Evolutionary conservation across 371 early-diverging fungal genomes (phyloP).

Genomic region (Rhizopus sp.): DNA sequence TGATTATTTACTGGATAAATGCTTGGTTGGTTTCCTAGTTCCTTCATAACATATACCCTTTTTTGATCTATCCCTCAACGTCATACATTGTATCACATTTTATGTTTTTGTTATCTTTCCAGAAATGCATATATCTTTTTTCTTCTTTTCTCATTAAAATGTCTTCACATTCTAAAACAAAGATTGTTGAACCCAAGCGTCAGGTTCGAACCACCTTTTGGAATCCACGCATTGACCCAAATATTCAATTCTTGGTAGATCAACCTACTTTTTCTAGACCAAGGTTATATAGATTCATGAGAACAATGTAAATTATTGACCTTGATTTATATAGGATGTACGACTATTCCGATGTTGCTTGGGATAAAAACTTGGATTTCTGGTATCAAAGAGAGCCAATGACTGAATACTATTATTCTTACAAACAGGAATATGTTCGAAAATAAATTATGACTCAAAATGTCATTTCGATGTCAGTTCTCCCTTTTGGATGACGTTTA

Average conservation of each 20-base stretch:
- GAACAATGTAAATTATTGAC: neutral
- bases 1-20: constrained; percentile 82
- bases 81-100: too few species aligned
- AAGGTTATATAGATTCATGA: constrained; percentile 12
- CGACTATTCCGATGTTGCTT: constrained; percentile 24
- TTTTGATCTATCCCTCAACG: neutral
- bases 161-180: constrained; percentile 14
- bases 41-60: constrained; percentile 26
- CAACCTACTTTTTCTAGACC: constrained; percentile 18
- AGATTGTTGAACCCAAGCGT: constrained; percentile 1
- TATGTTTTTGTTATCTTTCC: constrained; percentile 1
- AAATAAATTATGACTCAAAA: constrained; percentile 7
- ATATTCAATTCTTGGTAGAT: constrained; percentile 3
- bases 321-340: constrained; percentile 2
- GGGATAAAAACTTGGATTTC: constrained; percentile 17
- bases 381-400: constrained; percentile 27
- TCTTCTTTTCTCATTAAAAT: constrained; percentile 2
- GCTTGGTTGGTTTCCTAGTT: constrained; percentile 81
- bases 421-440: neutral
- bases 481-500: too few species aligned
- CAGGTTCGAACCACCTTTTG: constrained; percentile 12
- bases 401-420: constrained; percentile 1
- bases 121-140: constrained; percentile 1
- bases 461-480: constrained; percentile 1
- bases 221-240: constrained; percentile 21